Percentiles rank a stretch among this genome's conserved stretches.
These are phyloP conservation scores for Ceratocystis alfenasii DNA, from an alignment of 2,329 filamentous ascomycete genomes.

Conservation along the genomic window DNA sequence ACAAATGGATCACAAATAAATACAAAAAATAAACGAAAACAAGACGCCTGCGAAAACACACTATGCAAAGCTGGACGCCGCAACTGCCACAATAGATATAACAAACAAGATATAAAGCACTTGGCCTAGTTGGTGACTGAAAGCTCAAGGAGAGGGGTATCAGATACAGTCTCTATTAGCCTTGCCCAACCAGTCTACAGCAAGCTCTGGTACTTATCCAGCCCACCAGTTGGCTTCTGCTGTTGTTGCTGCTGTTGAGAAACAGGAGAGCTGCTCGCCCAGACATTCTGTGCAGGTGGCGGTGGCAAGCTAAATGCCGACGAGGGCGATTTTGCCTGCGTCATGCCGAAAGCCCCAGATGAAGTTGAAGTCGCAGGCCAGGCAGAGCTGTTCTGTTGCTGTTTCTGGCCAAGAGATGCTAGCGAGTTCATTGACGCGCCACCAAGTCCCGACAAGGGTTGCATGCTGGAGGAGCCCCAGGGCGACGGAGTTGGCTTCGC, in stretches of 20 bases:
- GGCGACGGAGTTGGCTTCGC: not conserved
- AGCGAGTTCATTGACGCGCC: constrained; percentile 37
- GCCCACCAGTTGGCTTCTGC: constrained; percentile 37
- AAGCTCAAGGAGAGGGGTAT: not conserved
- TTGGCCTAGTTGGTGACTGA: no score
- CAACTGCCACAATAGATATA: not conserved
- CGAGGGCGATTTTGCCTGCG: constrained; percentile 34
- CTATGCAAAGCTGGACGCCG: not conserved
- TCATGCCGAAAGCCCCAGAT: constrained; percentile 40
- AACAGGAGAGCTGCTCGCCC: constrained; percentile 25
- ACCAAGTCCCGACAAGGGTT: constrained; percentile 25
- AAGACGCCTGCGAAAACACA: not conserved
- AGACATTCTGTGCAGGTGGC: constrained; percentile 29
- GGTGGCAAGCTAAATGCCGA: constrained; percentile 39
- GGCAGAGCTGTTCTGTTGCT: constrained; percentile 26
- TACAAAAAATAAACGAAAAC: not conserved
- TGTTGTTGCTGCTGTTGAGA: constrained; percentile 25
- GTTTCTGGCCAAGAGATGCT: constrained; percentile 34
- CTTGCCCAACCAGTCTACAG: constrained; percentile 32
- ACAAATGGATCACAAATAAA: not conserved
- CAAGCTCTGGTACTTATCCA: constrained; percentile 59
- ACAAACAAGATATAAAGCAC: not conserved
- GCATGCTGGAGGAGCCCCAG: not conserved
- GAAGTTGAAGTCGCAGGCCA: constrained; percentile 23
- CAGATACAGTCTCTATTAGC: not conserved